Base-by-base conservation (phyloP, 139 green algal genomes). In the Ulvella scutata region DNA sequence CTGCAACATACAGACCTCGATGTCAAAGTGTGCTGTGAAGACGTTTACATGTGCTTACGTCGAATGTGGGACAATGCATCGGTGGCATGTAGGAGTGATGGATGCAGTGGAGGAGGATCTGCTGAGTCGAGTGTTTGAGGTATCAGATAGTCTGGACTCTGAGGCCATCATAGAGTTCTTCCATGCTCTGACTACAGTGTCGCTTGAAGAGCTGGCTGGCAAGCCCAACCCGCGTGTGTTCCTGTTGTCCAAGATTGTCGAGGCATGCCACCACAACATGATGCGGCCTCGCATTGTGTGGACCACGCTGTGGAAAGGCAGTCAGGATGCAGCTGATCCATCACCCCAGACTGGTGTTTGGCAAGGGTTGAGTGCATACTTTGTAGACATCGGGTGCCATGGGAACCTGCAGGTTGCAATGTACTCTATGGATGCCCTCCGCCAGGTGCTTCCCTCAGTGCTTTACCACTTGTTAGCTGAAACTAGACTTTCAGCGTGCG, bases 191-290 rank as follows among this genome's bases (percentile, higher is more conserved):
- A 82, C 76, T 3, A 33, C 76, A 13, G 82, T 96, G 37, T 83
- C 86, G 1, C 72, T 61, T 23, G 84, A 90, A 77, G 88, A 93
- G 83, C 83, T 93, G 34, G 60, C 74, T 17, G 80, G 79, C 4
- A 75, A 77, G 13, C 62, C 61, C 26, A 62, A 83, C 3, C 94
- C 94, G 0, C 85, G 94, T 37, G 89, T 98, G 6, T 98, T 96
- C 84, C 84, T 73, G 51, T 85, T 98, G 17, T 89, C 88, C 61
- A 97, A 97, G 80, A 96, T 98, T 62, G 92, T 98, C 36, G 94
- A 98, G 85, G 90, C 98, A 43, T 83, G 91, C 21, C 92, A 97
- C 79, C 97, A 94, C 89, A 99, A 99, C 87, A 98, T 99, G 93
- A 87, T 60, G 21, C 87, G 95, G 74, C 62, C 33, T 9, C 35